Evolutionary conservation across 176 grass and related monocot species (phyloP).

Genomic region (maize (Zea mays)): DNA sequence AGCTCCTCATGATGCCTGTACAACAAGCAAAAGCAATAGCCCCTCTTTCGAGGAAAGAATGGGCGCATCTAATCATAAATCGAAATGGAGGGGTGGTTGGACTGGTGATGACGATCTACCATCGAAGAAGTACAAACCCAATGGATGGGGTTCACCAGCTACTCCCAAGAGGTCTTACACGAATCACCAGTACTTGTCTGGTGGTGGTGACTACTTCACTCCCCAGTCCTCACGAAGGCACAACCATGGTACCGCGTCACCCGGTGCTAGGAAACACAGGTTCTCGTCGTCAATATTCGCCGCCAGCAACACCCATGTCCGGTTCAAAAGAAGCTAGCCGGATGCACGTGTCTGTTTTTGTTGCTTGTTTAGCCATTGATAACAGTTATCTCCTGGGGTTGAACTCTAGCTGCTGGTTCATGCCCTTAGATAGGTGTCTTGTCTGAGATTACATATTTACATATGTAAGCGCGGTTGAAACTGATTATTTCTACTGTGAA

Average conservation of each 20-base stretch:
- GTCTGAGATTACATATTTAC: slow-evolving; percentile 21
- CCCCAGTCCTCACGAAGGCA: slow-evolving; percentile 42
- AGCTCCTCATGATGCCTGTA: slow-evolving; percentile 46
- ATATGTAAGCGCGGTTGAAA: neutral
- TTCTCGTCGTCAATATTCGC: too few relatives aligned
- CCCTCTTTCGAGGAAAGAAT: slow-evolving; percentile 54
- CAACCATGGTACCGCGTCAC: slow-evolving; percentile 15
- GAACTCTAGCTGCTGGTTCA: slow-evolving; percentile 27
- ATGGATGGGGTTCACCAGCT: slow-evolving; percentile 47
- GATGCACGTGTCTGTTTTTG: neutral
- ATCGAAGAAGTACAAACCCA: slow-evolving; percentile 60
- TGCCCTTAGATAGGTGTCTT: slow-evolving; percentile 19
- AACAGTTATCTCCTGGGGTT: neutral
- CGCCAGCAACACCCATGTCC: slow-evolving; percentile 35
- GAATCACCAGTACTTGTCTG: slow-evolving; percentile 21
- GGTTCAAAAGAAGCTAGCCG: slow-evolving; percentile 46
- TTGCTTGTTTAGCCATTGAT: slow-evolving; percentile 26
- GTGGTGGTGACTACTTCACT: slow-evolving; percentile 48
- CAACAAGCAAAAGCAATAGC: slow-evolving; percentile 54
- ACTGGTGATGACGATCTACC: slow-evolving; percentile 50
- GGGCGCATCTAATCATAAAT: slow-evolving; percentile 45
- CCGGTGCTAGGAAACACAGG: slow-evolving; percentile 37
- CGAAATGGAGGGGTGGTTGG: slow-evolving; percentile 66
- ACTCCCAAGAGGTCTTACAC: slow-evolving; percentile 47
- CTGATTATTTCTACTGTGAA: neutral